phyloP scores from a whole-genome alignment of 2,329 filamentous ascomycete species.

The Aureobasidium lini region DNA sequence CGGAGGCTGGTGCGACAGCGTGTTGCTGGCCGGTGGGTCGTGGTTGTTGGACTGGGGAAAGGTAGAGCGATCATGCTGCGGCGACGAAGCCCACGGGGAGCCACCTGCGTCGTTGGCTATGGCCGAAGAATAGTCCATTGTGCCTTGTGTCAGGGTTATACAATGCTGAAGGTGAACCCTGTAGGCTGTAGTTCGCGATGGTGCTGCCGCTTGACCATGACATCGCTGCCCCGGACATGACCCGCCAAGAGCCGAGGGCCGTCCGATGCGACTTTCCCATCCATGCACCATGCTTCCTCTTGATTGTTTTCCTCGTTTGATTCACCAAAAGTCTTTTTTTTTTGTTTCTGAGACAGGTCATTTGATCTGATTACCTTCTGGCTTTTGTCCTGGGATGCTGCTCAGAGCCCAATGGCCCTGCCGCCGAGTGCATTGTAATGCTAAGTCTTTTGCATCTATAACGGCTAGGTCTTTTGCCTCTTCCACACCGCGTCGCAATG shows the following conservation, averaged over 20 bases:
- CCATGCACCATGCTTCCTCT: background rate
- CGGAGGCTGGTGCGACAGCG: slow-evolving; percentile 19
- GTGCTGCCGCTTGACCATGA: slow-evolving; percentile 19
- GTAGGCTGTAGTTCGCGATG: slow-evolving; percentile 16
- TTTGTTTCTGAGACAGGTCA: background rate
- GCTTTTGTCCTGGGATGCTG: slow-evolving; percentile 4
- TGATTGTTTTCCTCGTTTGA: background rate
- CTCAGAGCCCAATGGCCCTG: slow-evolving; percentile 6
- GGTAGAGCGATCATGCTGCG: slow-evolving; percentile 42
- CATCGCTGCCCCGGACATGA: slow-evolving; percentile 20
- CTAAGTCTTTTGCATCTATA: background rate
- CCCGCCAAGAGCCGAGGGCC: slow-evolving; percentile 10
- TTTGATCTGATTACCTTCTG: background rate
- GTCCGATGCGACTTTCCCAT: background rate
- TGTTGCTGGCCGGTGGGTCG: slow-evolving; percentile 29
- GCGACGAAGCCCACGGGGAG: slow-evolving; percentile 59
- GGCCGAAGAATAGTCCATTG: slow-evolving; percentile 56
- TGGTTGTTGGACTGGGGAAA: slow-evolving; percentile 40
- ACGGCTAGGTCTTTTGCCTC: slow-evolving; percentile 13
- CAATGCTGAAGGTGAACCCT: slow-evolving; percentile 12
- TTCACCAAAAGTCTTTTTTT: background rate
- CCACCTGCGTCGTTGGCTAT: slow-evolving; percentile 50
- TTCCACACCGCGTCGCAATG: slow-evolving; percentile 6
- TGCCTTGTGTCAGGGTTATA: slow-evolving; percentile 1
- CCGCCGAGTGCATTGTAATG: background rate